These are phyloP conservation scores for Amborella trichopoda DNA, from an alignment of 164 flowering plant genomes.

Conservation along the genomic window DNA sequence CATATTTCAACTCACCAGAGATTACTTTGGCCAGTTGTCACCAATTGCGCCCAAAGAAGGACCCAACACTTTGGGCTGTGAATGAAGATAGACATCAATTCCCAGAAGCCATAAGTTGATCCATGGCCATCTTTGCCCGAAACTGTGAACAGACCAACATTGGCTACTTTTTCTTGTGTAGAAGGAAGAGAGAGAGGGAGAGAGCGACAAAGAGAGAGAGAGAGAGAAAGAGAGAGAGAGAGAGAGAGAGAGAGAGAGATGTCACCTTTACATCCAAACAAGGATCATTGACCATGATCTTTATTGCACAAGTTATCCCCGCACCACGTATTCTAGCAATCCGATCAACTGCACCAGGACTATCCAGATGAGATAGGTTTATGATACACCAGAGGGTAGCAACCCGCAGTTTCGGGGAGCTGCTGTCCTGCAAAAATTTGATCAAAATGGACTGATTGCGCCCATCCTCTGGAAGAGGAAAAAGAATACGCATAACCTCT, in stretches of 20 bases:
- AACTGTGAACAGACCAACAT: background rate
- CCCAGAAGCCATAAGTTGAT: too few relatives aligned
- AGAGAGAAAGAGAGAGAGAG: background rate
- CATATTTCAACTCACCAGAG: too few relatives aligned
- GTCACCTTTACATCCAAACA: conserved; percentile 86
- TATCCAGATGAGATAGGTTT: conserved; percentile 65
- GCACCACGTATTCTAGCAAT: conserved; percentile 38
- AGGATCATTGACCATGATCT: conserved; percentile 67
- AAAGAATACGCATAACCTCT: conserved; percentile 60
- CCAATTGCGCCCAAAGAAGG: too few relatives aligned
- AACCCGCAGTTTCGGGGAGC: conserved; percentile 42
- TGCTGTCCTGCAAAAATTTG: conserved; percentile 50
- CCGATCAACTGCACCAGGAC: conserved; percentile 47
- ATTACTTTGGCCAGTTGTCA: too few relatives aligned
- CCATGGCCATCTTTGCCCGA: background rate
- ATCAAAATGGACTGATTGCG: conserved; percentile 25
- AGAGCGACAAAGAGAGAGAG: background rate
- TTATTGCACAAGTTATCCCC: conserved; percentile 64
- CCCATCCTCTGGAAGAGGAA: conserved; percentile 19
- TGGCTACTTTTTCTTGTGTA: background rate
- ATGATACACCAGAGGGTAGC: conserved; percentile 70
- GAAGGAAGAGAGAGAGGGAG: background rate
- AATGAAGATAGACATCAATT: too few relatives aligned
- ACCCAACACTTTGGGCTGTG: too few relatives aligned
- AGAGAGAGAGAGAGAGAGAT: background rate